phyloP scores from a whole-genome alignment of 2,329 filamentous ascomycete genomes.

The Aspergillus jensenii region DNA sequence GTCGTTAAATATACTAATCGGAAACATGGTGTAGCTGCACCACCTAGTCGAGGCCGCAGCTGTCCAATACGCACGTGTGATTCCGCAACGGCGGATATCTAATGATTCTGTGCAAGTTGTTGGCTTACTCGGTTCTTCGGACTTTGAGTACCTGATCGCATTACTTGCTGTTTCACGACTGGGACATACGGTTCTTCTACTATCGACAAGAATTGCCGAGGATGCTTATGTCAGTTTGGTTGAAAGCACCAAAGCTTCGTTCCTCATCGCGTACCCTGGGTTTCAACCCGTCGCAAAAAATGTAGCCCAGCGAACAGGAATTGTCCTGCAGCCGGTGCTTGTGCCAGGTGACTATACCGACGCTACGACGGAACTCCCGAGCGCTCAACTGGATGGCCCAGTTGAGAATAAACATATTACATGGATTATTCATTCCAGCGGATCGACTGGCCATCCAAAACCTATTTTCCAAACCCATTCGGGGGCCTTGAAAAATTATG shows the following conservation, averaged over 20 bases:
- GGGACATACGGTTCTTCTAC: conserved; percentile 24
- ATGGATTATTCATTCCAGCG: conserved; percentile 52
- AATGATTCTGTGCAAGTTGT: conserved; percentile 23
- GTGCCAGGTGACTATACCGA: conserved; percentile 6
- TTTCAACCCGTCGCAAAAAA: conserved; percentile 22
- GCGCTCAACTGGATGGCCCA: conserved; percentile 21
- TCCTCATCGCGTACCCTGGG: conserved; percentile 19
- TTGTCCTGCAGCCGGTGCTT: conserved; percentile 18
- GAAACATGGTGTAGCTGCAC: conserved; percentile 12
- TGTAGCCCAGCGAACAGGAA: conserved; percentile 18
- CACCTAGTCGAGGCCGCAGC: conserved; percentile 19
- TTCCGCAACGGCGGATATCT: conserved; percentile 20
- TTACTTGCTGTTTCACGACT: conserved; percentile 22
- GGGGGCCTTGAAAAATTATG: conserved; percentile 51
- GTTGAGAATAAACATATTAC: conserved; percentile 34
- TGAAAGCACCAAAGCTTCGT: conserved; percentile 20
- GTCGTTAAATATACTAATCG: background rate
- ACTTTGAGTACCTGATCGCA: conserved; percentile 25
- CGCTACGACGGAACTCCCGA: background rate
- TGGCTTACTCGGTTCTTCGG: conserved; percentile 23
- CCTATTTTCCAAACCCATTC: conserved; percentile 60
- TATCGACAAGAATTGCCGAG: conserved; percentile 25
- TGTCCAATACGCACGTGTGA: conserved; percentile 15
- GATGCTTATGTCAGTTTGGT: conserved; percentile 23
- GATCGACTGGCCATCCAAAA: conserved; percentile 63